Evolutionary conservation across 75 land plant genomes (phyloP).

Genomic region (Gnetum montanum): DNA sequence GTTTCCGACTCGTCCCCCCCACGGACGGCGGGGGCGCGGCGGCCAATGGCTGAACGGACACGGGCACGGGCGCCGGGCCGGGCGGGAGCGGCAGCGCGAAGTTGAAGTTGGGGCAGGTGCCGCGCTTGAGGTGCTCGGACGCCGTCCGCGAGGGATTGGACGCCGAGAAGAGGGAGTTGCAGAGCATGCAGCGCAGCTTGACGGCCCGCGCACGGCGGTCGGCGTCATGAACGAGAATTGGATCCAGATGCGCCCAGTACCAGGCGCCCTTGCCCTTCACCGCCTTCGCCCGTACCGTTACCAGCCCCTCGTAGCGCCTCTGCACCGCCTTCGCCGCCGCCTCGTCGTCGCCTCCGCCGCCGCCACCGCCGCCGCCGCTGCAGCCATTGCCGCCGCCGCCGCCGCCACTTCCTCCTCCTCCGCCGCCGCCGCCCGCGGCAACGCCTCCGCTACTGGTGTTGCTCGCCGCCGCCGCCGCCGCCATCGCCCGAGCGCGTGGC

Average conservation of each 20-base stretch:
- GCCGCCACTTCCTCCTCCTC: too few species aligned
- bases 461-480: too few species aligned
- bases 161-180: slow-evolving; percentile 77
- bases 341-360: too few species aligned
- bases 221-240: slow-evolving; percentile 43
- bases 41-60: too few species aligned
- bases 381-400: too few species aligned
- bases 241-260: slow-evolving; percentile 86
- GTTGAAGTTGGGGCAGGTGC: slow-evolving; percentile 72
- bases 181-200: slow-evolving; percentile 68
- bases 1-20: slow-evolving; percentile 6
- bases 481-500: too few species aligned
- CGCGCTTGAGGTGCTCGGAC: slow-evolving; percentile 82
- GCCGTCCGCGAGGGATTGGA: slow-evolving; percentile 90
- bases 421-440: too few species aligned
- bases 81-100: slow-evolving; percentile 24
- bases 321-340: slow-evolving; percentile 51
- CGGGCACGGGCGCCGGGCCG: not conserved
- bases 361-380: too few species aligned
- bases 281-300: slow-evolving; percentile 69
- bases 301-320: slow-evolving; percentile 70
- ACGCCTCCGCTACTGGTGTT: too few species aligned
- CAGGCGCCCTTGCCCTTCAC: slow-evolving; percentile 88
- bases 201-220: slow-evolving; percentile 71
- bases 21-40: slow-evolving; percentile 9